These are phyloP conservation scores for Auriscalpium vulgare DNA, from an alignment of 768 basidiomycete genomes.

Conservation along the genomic window DNA sequence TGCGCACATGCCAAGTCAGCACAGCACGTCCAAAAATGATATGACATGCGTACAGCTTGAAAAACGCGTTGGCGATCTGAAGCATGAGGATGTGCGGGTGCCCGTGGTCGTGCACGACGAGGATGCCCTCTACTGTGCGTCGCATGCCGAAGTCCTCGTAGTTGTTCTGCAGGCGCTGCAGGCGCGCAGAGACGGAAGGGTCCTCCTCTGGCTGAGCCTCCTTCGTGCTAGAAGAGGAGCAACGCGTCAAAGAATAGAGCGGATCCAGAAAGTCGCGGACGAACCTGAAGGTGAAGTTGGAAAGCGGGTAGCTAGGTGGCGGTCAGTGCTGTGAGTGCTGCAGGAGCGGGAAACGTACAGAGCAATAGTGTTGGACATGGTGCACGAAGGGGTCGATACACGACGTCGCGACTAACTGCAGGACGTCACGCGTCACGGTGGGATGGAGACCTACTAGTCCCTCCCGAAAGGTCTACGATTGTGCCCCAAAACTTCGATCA, in stretches of 20 bases:
- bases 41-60: constrained; percentile 75
- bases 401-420: no score
- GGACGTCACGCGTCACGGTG: no score
- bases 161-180: constrained; percentile 91
- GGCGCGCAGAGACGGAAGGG: constrained; percentile 87
- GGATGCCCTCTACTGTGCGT: constrained; percentile 83
- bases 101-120: constrained; percentile 93
- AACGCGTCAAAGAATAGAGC: no score
- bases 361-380: constrained; percentile 47
- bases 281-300: constrained; percentile 89
- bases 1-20: constrained; percentile 22
- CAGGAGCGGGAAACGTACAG: constrained; percentile 26
- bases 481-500: no score
- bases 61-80: constrained; percentile 98
- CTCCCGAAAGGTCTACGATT: no score
- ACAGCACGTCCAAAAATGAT: not conserved
- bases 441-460: no score
- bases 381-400: no score
- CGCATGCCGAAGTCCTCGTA: constrained; percentile 98
- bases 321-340: not conserved
- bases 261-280: not conserved
- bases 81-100: constrained; percentile 97
- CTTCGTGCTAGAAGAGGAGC: constrained; percentile 57
- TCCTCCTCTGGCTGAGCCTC: constrained; percentile 97
- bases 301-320: constrained; percentile 61